Conservation (phyloP, 495 filamentous ascomycete genomes). For the Penicillium nucicola region DNA sequence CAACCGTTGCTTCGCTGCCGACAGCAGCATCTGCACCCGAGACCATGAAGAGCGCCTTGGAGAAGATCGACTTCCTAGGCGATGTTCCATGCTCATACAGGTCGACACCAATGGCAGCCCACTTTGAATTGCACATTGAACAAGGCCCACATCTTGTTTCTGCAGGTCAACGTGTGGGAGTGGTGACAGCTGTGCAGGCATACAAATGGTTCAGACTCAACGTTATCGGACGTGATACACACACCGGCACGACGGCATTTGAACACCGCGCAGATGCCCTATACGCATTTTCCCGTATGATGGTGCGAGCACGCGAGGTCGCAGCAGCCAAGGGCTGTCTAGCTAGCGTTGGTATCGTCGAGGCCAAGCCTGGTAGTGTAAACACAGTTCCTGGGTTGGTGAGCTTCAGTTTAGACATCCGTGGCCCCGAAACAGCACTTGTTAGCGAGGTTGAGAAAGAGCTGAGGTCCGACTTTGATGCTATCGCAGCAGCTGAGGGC, state of each 20-base stretch:
- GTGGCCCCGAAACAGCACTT: slow-evolving; percentile 55
- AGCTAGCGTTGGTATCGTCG: slow-evolving; percentile 71
- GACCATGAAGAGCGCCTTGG: slow-evolving; percentile 65
- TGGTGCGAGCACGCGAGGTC: slow-evolving; percentile 60
- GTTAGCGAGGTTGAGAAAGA: slow-evolving; percentile 55
- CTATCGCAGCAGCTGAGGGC: slow-evolving; percentile 54
- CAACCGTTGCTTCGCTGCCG: slow-evolving; percentile 43
- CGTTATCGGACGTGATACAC: slow-evolving; percentile 63
- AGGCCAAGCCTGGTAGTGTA: slow-evolving; percentile 61
- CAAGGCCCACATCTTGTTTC: slow-evolving; percentile 70
- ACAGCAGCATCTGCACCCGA: slow-evolving; percentile 47
- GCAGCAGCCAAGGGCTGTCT: slow-evolving; percentile 55
- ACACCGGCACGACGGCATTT: slow-evolving; percentile 75
- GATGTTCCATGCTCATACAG: slow-evolving; percentile 52
- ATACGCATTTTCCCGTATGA: slow-evolving; percentile 65
- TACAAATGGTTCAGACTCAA: slow-evolving; percentile 71
- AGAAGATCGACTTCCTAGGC: slow-evolving; percentile 71
- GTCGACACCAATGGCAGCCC: slow-evolving; percentile 68
- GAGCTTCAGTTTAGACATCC: slow-evolving; percentile 69
- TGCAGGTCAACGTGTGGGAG: slow-evolving; percentile 59
- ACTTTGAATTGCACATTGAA: slow-evolving; percentile 84
- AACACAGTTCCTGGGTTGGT: slow-evolving; percentile 75
- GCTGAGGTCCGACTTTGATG: slow-evolving; percentile 52
- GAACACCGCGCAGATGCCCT: slow-evolving; percentile 58
- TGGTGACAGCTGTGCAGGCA: slow-evolving; percentile 64